phyloP scores from a whole-genome alignment of 31 red algal species.

The Odonthalia washingtoniensis region DNA sequence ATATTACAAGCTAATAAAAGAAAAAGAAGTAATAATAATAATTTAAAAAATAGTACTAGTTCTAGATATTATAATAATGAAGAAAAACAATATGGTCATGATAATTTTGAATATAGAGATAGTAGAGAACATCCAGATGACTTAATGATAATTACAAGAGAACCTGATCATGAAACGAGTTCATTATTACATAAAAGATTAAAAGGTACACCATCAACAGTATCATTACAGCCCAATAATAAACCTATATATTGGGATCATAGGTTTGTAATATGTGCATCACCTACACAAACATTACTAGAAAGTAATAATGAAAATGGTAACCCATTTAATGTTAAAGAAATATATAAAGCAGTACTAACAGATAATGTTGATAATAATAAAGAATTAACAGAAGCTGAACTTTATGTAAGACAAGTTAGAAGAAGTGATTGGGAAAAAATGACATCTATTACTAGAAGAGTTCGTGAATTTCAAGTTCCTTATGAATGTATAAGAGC shows the following conservation, averaged over 20 bases:
- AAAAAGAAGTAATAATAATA: no score
- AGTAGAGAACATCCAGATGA: conserved; percentile 12
- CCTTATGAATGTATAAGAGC: conserved; percentile 73
- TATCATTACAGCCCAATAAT: conserved; percentile 5
- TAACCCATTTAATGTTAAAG: neutral
- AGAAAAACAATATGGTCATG: no score
- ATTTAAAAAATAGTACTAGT: no score
- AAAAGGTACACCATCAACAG: conserved; percentile 48
- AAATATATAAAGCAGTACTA: neutral
- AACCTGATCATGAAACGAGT: conserved; percentile 59
- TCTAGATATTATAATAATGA: no score
- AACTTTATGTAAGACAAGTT: conserved; percentile 67
- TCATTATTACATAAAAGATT: conserved; percentile 22
- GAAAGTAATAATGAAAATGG: neutral
- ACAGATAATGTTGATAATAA: neutral
- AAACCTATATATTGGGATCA: conserved; percentile 72
- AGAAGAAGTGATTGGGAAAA: conserved; percentile 57
- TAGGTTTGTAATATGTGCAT: conserved; percentile 54
- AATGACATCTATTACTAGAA: neutral
- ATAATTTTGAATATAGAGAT: neutral
- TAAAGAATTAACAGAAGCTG: neutral
- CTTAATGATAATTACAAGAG: conserved; percentile 62
- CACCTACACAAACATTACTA: conserved; percentile 6
- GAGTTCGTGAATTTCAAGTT: conserved; percentile 35
- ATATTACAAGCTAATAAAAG: no score